These are phyloP conservation scores for Dispira parvispora DNA, from an alignment of 192 early-diverging fungal species.

Conservation along the genomic window DNA sequence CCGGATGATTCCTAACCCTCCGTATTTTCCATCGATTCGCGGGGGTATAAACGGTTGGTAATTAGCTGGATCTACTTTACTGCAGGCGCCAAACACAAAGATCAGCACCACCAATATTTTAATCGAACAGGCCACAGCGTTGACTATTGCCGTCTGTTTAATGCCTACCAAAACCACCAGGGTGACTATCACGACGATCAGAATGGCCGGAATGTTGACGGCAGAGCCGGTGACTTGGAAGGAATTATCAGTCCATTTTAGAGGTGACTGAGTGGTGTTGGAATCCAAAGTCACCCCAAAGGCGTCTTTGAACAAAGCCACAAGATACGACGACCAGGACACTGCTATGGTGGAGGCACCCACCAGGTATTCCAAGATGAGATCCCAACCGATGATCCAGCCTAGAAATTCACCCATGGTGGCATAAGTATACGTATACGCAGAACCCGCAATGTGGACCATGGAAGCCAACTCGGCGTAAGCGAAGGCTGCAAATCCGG, in stretches of 20 bases:
- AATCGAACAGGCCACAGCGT: constrained; percentile 46
- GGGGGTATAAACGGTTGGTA: constrained; percentile 63
- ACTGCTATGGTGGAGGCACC: constrained; percentile 65
- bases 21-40: constrained; percentile 40
- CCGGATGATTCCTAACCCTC: constrained; percentile 48
- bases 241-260: constrained; percentile 42
- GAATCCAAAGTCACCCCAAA: constrained; percentile 31
- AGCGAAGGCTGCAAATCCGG: constrained; percentile 58
- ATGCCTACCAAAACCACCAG: constrained; percentile 50
- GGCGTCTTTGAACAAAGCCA: constrained; percentile 43
- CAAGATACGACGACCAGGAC: constrained; percentile 74
- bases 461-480: constrained; percentile 79
- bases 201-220: constrained; percentile 61
- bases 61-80: constrained; percentile 49
- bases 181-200: constrained; percentile 46
- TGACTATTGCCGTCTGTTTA: constrained; percentile 50
- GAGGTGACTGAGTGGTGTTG: constrained; percentile 47
- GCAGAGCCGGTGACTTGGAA: constrained; percentile 28
- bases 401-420: constrained; percentile 74
- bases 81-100: constrained; percentile 62
- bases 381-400: constrained; percentile 87
- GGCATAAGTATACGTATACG: constrained; percentile 75
- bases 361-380: constrained; percentile 77
- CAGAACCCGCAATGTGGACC: constrained; percentile 73
- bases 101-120: constrained; percentile 58